Percentiles rank a stretch among this genome's conserved stretches.
Evolutionary conservation across 129 eudicot genomes (phyloP).

Genomic region (Lactuca sativa): DNA sequence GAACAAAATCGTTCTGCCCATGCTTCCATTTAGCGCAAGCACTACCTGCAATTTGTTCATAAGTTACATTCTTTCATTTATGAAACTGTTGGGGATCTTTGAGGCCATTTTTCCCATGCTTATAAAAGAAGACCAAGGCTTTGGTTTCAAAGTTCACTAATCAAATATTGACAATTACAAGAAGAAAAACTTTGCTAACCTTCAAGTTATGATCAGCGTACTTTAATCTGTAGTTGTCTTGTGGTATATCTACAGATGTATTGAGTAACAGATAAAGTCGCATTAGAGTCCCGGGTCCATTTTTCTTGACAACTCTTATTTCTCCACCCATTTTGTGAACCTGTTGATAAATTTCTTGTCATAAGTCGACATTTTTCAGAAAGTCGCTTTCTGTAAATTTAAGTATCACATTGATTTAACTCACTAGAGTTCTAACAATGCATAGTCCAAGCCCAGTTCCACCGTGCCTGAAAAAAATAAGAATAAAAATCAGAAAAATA

Average conservation of each 20-base stretch:
- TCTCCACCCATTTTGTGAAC: constrained; percentile 42
- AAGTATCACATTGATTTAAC: constrained; percentile 18
- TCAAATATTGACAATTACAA: background rate
- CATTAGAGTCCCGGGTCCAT: constrained; percentile 94
- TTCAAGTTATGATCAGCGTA: constrained; percentile 52
- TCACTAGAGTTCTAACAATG: constrained; percentile 95
- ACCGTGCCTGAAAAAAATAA: constrained; percentile 72
- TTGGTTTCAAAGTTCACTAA: too few relatives aligned
- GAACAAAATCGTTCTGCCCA: constrained; percentile 61
- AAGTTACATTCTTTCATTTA: background rate
- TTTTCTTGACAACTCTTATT: constrained; percentile 71
- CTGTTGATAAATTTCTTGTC: constrained; percentile 20
- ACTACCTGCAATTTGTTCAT: constrained; percentile 54
- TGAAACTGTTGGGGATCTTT: too few relatives aligned
- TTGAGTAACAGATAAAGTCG: constrained; percentile 60
- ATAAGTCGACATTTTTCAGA: background rate
- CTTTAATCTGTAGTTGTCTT: constrained; percentile 46
- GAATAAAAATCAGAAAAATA: constrained; percentile 3
- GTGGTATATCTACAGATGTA: constrained; percentile 49
- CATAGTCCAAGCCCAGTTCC: constrained; percentile 99
- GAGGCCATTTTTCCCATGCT: too few relatives aligned
- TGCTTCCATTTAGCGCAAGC: constrained; percentile 77
- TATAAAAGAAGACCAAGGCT: too few relatives aligned
- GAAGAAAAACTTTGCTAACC: constrained; percentile 36
- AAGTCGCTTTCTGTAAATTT: too few relatives aligned